These are phyloP conservation scores for Trichoderma sp. DNA, from an alignment of 2,329 filamentous ascomycete genomes.

Conservation along the genomic window DNA sequence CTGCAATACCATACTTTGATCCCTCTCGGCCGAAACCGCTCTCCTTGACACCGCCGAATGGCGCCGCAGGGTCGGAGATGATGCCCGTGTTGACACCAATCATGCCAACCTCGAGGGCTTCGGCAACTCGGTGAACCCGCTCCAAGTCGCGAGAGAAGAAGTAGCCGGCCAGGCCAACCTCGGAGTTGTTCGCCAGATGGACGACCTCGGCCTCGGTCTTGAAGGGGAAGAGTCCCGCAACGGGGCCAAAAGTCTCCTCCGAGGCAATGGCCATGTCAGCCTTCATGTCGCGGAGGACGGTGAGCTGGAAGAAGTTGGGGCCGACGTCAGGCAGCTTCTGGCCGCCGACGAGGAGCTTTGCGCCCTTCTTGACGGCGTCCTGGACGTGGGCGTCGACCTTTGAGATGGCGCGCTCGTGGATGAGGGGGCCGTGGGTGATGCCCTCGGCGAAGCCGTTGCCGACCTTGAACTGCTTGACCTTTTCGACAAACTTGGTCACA, in stretches of 20 bases:
- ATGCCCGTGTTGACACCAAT: slow-evolving; percentile 78
- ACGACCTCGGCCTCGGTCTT: slow-evolving; percentile 87
- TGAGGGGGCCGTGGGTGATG: slow-evolving; percentile 76
- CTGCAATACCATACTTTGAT: slow-evolving; percentile 71
- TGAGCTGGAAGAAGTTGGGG: slow-evolving; percentile 83
- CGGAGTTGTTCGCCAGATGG: slow-evolving; percentile 71
- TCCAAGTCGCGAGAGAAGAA: slow-evolving; percentile 73
- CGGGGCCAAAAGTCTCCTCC: slow-evolving; percentile 95
- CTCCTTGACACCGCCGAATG: slow-evolving; percentile 80
- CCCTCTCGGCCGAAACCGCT: slow-evolving; percentile 79
- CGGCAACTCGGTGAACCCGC: slow-evolving; percentile 59
- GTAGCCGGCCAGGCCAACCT: slow-evolving; percentile 90
- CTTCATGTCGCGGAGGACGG: slow-evolving; percentile 84
- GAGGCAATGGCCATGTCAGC: slow-evolving; percentile 76
- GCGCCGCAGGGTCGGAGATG: slow-evolving; percentile 55
- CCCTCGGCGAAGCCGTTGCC: slow-evolving; percentile 69
- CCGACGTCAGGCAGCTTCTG: slow-evolving; percentile 72
- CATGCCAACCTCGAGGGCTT: slow-evolving; percentile 80
- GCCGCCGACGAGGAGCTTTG: slow-evolving; percentile 71
- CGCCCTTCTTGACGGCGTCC: slow-evolving; percentile 77
- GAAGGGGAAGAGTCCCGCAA: slow-evolving; percentile 87
- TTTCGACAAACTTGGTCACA: slow-evolving; percentile 63
- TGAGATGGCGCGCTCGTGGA: slow-evolving; percentile 75
- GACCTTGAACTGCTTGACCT: slow-evolving; percentile 71
- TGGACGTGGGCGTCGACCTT: slow-evolving; percentile 80